Conservation (phyloP, 371 early-diverging fungal genomes). For the Mucor racemosus region DNA sequence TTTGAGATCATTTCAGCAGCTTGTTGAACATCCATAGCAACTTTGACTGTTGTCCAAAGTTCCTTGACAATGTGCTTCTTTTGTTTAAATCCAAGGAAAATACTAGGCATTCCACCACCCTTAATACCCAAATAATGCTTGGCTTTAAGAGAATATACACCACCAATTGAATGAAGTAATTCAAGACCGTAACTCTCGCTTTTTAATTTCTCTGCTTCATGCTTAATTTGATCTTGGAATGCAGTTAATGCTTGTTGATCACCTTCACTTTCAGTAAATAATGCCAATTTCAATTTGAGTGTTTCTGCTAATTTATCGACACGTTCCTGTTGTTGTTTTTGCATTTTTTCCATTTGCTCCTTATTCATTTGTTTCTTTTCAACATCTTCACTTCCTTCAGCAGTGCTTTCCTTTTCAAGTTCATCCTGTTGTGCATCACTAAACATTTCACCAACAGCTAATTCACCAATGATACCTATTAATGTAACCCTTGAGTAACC, state of each 20-base stretch:
- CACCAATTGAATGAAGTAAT: constrained; percentile 90
- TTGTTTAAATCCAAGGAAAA: constrained; percentile 70
- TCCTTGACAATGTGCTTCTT: constrained; percentile 86
- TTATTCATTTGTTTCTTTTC: constrained; percentile 41
- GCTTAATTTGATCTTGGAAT: constrained; percentile 71
- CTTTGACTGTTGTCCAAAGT: constrained; percentile 86
- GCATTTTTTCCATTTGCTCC: constrained; percentile 65
- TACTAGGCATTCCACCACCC: constrained; percentile 64
- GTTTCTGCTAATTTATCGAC: constrained; percentile 79
- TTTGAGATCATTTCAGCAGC: constrained; percentile 83
- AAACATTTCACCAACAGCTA: constrained; percentile 52
- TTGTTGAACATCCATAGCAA: constrained; percentile 90
- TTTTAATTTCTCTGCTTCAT: constrained; percentile 89
- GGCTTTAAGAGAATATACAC: constrained; percentile 86
- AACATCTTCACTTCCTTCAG: background rate
- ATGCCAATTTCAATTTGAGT: constrained; percentile 74
- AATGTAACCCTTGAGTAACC: background rate
- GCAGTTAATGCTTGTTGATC: constrained; percentile 52
- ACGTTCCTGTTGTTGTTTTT: constrained; percentile 65
- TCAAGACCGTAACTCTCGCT: constrained; percentile 91
- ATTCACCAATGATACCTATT: constrained; percentile 54
- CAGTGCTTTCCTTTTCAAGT: background rate
- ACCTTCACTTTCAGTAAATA: constrained; percentile 71
- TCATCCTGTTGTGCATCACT: constrained; percentile 40
- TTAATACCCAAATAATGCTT: constrained; percentile 76